A percentile compares a stretch with the other conserved stretches of the same genome.
phyloP scores from a whole-genome alignment of 2,329 filamentous ascomycete species.

The Fusarium decemcellulare region DNA sequence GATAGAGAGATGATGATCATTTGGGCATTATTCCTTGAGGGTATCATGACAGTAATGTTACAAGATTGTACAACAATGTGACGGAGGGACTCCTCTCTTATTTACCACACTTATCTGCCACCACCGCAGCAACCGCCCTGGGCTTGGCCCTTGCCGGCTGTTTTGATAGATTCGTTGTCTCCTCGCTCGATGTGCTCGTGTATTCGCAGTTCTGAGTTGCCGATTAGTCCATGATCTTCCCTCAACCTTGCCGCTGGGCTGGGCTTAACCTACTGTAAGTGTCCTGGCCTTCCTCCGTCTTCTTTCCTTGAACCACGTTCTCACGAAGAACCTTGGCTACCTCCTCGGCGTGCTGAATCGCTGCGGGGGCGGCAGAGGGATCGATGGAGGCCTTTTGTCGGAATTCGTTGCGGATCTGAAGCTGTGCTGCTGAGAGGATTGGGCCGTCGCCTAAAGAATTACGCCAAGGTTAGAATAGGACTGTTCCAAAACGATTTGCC shows the following conservation, averaged over 20 bases:
- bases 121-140: slow-evolving; percentile 50
- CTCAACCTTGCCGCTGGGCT: neutral
- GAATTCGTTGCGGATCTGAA: slow-evolving; percentile 82
- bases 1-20: slow-evolving; percentile 36
- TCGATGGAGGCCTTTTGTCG: slow-evolving; percentile 74
- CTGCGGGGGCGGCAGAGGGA: slow-evolving; percentile 69
- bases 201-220: slow-evolving; percentile 81
- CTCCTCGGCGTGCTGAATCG: slow-evolving; percentile 84
- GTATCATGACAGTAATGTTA: slow-evolving; percentile 53
- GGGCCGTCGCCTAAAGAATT: slow-evolving; percentile 74
- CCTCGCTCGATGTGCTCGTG: slow-evolving; percentile 93
- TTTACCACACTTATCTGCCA: slow-evolving; percentile 40
- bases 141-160: slow-evolving; percentile 59
- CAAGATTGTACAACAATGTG: slow-evolving; percentile 47
- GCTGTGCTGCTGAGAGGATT: slow-evolving; percentile 78
- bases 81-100: slow-evolving; percentile 38
- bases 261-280: slow-evolving; percentile 70
- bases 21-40: slow-evolving; percentile 44
- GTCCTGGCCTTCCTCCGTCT: slow-evolving; percentile 57
- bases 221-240: slow-evolving; percentile 9
- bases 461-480: neutral
- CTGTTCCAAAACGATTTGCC: too few species aligned
- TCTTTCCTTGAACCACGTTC: slow-evolving; percentile 90
- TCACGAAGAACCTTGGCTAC: slow-evolving; percentile 83
- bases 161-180: slow-evolving; percentile 92